Evolutionary conservation across 1,284 basidiomycete species (phyloP).

Genomic region (Cerrena zonata): DNA sequence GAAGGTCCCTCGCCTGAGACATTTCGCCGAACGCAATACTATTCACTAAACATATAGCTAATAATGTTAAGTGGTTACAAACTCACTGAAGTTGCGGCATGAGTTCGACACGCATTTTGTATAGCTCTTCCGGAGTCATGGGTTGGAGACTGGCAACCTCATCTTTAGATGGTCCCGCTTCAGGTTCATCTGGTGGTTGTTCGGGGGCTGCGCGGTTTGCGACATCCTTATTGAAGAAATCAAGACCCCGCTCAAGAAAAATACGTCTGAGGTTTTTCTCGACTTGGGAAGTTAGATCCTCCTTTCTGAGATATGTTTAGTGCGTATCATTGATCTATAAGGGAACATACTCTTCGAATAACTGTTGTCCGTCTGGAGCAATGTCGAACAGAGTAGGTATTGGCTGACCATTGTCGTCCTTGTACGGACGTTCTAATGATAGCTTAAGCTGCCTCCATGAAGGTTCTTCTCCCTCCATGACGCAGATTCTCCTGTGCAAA

Average conservation of each 20-base stretch:
- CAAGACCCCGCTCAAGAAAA: slow-evolving; percentile 62
- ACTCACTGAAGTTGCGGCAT: slow-evolving; percentile 65
- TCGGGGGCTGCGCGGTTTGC: slow-evolving; percentile 13
- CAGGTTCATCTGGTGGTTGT: slow-evolving; percentile 17
- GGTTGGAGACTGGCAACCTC: slow-evolving; percentile 28
- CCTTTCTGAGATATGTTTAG: slow-evolving; percentile 35
- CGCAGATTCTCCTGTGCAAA: not conserved
- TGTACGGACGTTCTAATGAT: slow-evolving; percentile 72
- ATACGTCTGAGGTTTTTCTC: slow-evolving; percentile 63
- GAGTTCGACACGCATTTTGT: slow-evolving; percentile 66
- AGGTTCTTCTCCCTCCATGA: slow-evolving; percentile 30
- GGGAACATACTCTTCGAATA: slow-evolving; percentile 59
- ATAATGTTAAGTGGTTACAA: too few species aligned
- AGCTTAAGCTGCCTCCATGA: slow-evolving; percentile 57
- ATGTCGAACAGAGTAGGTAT: slow-evolving; percentile 67
- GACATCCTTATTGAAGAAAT: slow-evolving; percentile 62
- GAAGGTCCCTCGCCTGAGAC: slow-evolving; percentile 64
- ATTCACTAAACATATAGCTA: too few species aligned
- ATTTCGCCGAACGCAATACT: slow-evolving; percentile 75
- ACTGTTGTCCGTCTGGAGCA: slow-evolving; percentile 56
- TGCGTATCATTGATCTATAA: not conserved
- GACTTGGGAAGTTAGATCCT: slow-evolving; percentile 47
- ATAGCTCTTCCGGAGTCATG: slow-evolving; percentile 71
- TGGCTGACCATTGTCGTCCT: slow-evolving; percentile 59
- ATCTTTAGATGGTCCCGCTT: slow-evolving; percentile 25